Evolutionary conservation across 1,139 yeast genomes (phyloP), one percentile per base, ranked within the genome.

Genomic region (Candida tetrigidarum): DNA sequence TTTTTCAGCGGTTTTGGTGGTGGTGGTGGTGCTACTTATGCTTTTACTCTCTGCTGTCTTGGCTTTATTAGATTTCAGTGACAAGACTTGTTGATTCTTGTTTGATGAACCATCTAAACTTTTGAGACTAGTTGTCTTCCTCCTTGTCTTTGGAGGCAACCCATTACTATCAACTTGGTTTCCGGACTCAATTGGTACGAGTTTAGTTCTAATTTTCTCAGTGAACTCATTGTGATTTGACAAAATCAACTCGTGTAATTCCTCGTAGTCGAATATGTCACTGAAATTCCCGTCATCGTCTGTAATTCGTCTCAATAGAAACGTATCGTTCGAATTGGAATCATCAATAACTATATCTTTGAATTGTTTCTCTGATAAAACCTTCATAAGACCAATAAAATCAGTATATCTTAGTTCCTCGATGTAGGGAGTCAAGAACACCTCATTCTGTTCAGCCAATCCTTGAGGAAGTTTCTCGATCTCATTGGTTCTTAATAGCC

Each of bases 381-480:
- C 69, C n/a, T 55, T 60, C 19, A 68, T 74, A 43, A 62, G 64
- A 11, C 57, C 63, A 2, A 68, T 49, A 6, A 74, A 62, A 29
- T 66, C 64, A 0, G 45, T 40, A 10, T 74, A 50, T n/a, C 52
- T 48, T 4, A 76, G 55, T 34, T 67, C 69, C 9, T 64, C 70
- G 26, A 59, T 42, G 29, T 67, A 62, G 0, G 81, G 67, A 1
- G 81, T 69, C 14, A 78, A 50, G 43, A 75, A 71, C 9, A 78
- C 45, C 52, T 78, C 83, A 50, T 69, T 64, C 12, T 44, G 22
- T 12, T 37, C 27, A 8, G 27, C 27, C 3, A 47, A 23, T n/a
- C 35, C 37, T 11, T 29, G 28, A 4, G 45, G 46, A 4, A 42
- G 50, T 3, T 44, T 25, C 5, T 56, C 62, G 6, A 68, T 53